Evolutionary conservation across 371 early-diverging fungal genomes (phyloP).

Genomic region (Syncephalastrum racemosum): DNA sequence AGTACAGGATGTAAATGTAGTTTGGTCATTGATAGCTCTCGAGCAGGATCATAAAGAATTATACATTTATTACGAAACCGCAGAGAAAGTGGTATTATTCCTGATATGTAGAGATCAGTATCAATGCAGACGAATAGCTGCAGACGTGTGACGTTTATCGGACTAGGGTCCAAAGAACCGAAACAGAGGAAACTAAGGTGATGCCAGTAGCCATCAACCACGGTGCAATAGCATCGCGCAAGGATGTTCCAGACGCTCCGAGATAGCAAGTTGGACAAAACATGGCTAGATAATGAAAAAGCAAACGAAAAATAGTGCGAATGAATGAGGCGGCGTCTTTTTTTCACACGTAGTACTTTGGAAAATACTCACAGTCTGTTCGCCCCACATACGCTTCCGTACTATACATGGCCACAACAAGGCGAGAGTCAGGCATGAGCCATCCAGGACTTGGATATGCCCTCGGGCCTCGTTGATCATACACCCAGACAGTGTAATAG

Average conservation of each 20-base stretch:
- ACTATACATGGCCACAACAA: constrained; percentile 47
- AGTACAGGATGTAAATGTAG: too few species aligned
- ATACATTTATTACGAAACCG: too few species aligned
- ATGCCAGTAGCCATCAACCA: constrained; percentile 27
- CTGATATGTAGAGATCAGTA: too few species aligned
- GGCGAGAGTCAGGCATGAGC: constrained; percentile 44
- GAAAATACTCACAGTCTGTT: constrained; percentile 38
- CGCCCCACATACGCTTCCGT: constrained; percentile 45
- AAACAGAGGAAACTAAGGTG: constrained; percentile 25
- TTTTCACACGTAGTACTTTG: not conserved
- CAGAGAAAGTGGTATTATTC: too few species aligned
- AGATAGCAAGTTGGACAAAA: constrained; percentile 48
- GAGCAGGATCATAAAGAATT: too few species aligned
- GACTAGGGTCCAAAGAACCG: not conserved
- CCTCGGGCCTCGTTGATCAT: constrained; percentile 49
- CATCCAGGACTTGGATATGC: constrained; percentile 48
- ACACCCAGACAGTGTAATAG: constrained; percentile 45
- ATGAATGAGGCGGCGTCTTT: not conserved
- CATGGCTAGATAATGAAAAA: constrained; percentile 32
- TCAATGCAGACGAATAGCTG: too few species aligned
- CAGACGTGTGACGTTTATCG: too few species aligned
- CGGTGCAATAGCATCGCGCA: constrained; percentile 29
- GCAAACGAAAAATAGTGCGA: not conserved
- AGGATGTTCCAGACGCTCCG: constrained; percentile 24
- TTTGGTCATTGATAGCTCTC: too few species aligned